Base-by-base conservation (phyloP, 139 green algal genomes). In the Closterium sp. region DNA sequence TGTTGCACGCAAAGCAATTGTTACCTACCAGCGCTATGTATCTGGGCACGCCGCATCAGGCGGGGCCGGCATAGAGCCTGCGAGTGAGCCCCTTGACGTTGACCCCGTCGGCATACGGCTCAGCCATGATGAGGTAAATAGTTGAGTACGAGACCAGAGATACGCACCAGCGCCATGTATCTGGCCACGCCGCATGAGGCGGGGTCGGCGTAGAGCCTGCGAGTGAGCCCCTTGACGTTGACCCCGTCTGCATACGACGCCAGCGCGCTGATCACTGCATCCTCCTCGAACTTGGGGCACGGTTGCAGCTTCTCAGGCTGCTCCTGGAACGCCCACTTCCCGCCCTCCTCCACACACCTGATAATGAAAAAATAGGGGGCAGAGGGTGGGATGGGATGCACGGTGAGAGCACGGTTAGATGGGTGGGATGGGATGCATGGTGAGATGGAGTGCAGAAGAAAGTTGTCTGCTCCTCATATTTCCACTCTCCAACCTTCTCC, bases 11-110 rank as follows among this genome's bases (percentile, higher is more conserved):
- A n/a, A n/a, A n/a, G n/a, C n/a, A n/a, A n/a, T n/a, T n/a, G n/a
- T n/a, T n/a, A n/a, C n/a, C n/a, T n/a, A 93, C 88, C 91, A 93
- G 34, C 7, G 93, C 87, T 8, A 93, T 93, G 66, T 89, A 93
- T 30, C 83, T 30, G 2, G 88, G 89, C 19, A 93, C 69, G 28
- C 69, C 69, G 5, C 69, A 84, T 7, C 6, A 84, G 4, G 23
- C 69, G 8, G 28, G 23, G 8, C 8, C 23, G 5, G 25, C 69
- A 84, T 30, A 5, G 5, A n/a, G 5, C 3, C 25, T 84, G 4
- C 28, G 8, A 5, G 69, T 7, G 9, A 30, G 69, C 28, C 25
- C 69, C 9, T 84, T 55, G 36, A 55, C 88, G 36, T 91, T 91
- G 23, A 91, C 38, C 3, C 88, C 88, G 1, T 87, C 35, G 8